Percentiles rank a stretch among this genome's conserved stretches.
phyloP scores from a whole-genome alignment of 768 basidiomycete genomes.

The Leccinum disarticulatum region DNA sequence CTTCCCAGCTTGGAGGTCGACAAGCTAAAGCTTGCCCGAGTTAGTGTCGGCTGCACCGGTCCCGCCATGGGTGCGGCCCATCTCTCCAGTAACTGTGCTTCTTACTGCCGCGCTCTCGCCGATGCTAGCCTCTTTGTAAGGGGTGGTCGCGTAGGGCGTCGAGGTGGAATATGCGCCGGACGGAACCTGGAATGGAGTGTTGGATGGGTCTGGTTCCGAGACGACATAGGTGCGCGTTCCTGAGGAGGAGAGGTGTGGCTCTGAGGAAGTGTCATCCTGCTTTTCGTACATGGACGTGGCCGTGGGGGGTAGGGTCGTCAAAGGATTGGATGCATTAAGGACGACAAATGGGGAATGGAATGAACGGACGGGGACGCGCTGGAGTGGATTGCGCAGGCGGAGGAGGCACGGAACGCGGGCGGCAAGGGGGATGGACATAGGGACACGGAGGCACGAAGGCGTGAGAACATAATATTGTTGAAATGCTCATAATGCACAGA shows the following conservation, averaged over 20 bases:
- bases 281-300: conserved; percentile 55
- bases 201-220: conserved; percentile 64
- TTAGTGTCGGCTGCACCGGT: conserved; percentile 37
- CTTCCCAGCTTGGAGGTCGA: conserved; percentile 47
- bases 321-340: conserved; percentile 41
- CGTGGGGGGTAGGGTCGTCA: conserved; percentile 34
- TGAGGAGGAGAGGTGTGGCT: conserved; percentile 43
- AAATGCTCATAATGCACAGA: too few relatives aligned
- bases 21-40: conserved; percentile 43
- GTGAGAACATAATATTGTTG: conserved; percentile 14
- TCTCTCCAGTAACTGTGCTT: conserved; percentile 44
- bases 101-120: conserved; percentile 50
- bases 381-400: not conserved
- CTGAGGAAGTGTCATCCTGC: conserved; percentile 50
- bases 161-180: conserved; percentile 64
- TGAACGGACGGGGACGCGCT: conserved; percentile 35
- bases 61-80: conserved; percentile 44
- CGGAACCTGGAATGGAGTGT: conserved; percentile 67
- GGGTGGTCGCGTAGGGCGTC: conserved; percentile 45
- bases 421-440: conserved; percentile 17
- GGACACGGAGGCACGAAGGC: conserved; percentile 14
- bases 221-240: conserved; percentile 70
- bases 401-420: conserved; percentile 8
- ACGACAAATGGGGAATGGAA: conserved; percentile 68
- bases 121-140: conserved; percentile 43